Percentiles rank a stretch among this genome's conserved stretches.
Evolutionary conservation across 192 early-diverging fungal genomes (phyloP).

Genomic region (Podila epicladia): DNA sequence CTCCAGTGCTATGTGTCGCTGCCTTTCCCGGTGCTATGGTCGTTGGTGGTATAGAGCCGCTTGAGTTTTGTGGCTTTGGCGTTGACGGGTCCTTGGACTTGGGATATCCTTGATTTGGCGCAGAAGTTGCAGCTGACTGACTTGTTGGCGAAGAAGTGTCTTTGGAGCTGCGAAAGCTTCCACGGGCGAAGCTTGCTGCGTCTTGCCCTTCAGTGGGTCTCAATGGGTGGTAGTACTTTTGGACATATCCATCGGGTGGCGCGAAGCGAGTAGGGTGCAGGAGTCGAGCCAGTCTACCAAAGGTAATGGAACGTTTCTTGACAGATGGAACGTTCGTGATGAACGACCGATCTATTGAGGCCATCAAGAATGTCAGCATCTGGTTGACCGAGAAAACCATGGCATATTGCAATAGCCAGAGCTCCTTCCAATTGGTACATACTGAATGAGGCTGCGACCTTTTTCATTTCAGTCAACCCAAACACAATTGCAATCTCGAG

Average conservation of each 20-base stretch:
- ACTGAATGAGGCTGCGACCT: constrained; percentile 71
- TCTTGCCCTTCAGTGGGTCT: background rate
- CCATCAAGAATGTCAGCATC: background rate
- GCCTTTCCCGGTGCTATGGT: no score
- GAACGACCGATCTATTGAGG: constrained; percentile 62
- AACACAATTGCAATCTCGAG: constrained; percentile 86
- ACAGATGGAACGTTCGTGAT: constrained; percentile 62
- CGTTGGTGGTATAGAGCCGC: no score
- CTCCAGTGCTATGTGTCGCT: no score
- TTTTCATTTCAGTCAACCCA: constrained; percentile 80
- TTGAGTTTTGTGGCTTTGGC: no score
- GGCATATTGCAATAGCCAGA: background rate
- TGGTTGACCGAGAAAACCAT: background rate
- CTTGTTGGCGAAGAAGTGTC: background rate
- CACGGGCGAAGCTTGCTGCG: background rate
- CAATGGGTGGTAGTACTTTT: background rate
- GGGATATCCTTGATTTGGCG: background rate
- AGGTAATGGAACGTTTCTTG: constrained; percentile 21
- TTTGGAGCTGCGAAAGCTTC: background rate
- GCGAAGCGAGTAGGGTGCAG: constrained; percentile 51
- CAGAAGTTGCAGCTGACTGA: background rate
- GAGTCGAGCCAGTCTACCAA: constrained; percentile 50
- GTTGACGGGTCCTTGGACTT: no score
- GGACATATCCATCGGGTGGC: constrained; percentile 12
- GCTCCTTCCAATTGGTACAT: constrained; percentile 19